phyloP scores from a whole-genome alignment of 345 rosid genomes.

The Camelina sativa region DNA sequence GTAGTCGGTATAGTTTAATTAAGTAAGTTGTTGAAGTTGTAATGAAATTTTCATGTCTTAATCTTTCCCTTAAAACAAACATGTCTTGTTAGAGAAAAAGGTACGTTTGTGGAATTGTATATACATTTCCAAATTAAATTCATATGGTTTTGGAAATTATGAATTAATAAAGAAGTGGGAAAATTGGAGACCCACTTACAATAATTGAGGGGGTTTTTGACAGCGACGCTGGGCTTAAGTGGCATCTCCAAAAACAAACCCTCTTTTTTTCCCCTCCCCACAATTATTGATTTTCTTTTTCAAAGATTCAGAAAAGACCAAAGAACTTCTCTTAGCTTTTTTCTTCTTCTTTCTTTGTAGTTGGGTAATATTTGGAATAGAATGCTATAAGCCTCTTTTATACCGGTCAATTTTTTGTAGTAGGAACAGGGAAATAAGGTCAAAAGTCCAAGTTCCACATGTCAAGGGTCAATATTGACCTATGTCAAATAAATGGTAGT shows the following conservation, averaged over 20 bases:
- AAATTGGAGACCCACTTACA: conserved; percentile 41
- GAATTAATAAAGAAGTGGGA: conserved; percentile 36
- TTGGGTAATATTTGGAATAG: conserved; percentile 30
- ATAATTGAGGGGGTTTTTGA: conserved; percentile 38
- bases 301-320: conserved; percentile 45
- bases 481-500: neutral
- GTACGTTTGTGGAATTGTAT: conserved; percentile 25
- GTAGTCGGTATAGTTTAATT: conserved; percentile 14
- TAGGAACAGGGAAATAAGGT: conserved; percentile 7
- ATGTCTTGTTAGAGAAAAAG: conserved; percentile 17
- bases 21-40: conserved; percentile 21
- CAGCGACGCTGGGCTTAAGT: conserved; percentile 43
- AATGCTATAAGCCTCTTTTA: conserved; percentile 18
- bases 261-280: conserved; percentile 34
- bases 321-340: neutral
- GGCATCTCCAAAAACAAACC: conserved; percentile 43
- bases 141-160: conserved; percentile 26
- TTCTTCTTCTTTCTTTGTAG: conserved; percentile 6
- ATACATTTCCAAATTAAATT: conserved; percentile 11
- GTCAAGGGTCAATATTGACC: conserved; percentile 37
- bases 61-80: conserved; percentile 1
- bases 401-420: conserved; percentile 20
- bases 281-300: conserved; percentile 41
- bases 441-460: conserved; percentile 34
- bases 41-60: conserved; percentile 8